These are phyloP conservation scores for Aspergillus alliaceus DNA, from an alignment of 2,329 filamentous ascomycete species.

Conservation along the genomic window DNA sequence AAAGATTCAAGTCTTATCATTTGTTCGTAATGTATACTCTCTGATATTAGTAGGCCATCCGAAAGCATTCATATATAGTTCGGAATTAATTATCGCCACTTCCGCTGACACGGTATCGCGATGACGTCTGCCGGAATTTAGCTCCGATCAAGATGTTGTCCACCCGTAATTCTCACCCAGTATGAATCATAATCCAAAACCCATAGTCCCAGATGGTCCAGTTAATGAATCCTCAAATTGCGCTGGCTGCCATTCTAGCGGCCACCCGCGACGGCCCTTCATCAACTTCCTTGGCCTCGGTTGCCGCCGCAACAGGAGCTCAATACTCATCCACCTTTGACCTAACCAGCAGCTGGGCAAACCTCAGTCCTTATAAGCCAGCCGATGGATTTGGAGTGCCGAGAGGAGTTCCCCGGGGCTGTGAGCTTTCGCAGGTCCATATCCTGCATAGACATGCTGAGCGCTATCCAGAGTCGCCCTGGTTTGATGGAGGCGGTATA, in stretches of 20 bases:
- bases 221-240: background rate
- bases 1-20: no score
- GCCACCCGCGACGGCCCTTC: background rate
- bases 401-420: conserved; percentile 54
- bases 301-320: conserved; percentile 22
- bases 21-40: no score
- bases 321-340: conserved; percentile 32
- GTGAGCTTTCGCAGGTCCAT: conserved; percentile 57
- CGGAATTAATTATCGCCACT: no score
- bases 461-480: conserved; percentile 49
- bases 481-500: conserved; percentile 53
- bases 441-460: conserved; percentile 57
- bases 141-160: background rate
- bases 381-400: conserved; percentile 24
- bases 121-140: background rate
- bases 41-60: no score
- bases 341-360: conserved; percentile 31
- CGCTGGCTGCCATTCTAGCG: background rate
- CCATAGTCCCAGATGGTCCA: background rate
- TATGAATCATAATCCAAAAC: background rate
- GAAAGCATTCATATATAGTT: no score
- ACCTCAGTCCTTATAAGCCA: conserved; percentile 31
- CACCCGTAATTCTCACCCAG: background rate
- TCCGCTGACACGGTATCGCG: no score
- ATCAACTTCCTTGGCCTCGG: background rate